These are phyloP conservation scores for Pseudocercospora vitis DNA, from an alignment of 2,329 filamentous ascomycete species.

Conservation along the genomic window DNA sequence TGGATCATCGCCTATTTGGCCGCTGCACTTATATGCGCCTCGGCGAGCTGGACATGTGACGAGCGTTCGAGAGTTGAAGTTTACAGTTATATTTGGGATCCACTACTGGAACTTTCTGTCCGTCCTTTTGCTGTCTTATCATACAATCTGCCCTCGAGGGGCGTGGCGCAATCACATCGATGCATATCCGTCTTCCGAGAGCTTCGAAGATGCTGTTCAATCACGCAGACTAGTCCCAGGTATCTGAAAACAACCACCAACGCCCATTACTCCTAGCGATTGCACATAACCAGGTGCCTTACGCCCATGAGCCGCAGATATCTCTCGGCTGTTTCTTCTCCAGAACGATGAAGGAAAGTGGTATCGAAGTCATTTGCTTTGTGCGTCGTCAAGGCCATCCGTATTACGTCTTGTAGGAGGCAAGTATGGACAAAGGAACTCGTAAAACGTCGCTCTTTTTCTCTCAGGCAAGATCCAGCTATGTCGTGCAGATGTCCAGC, in stretches of 20 bases:
- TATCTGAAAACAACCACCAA: slow-evolving; percentile 2
- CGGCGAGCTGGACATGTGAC: slow-evolving; percentile 1
- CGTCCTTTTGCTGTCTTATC: slow-evolving; percentile 2
- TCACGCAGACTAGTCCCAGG: slow-evolving; percentile 3
- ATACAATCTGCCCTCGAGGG: not conserved
- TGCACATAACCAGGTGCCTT: slow-evolving; percentile 2
- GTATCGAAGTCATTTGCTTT: slow-evolving; percentile 15
- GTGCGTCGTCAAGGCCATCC: slow-evolving; percentile 15
- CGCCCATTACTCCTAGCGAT: not conserved
- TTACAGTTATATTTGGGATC: slow-evolving; percentile 9
- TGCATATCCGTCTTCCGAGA: not conserved
- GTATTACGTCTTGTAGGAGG: slow-evolving; percentile 4
- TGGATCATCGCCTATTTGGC: not conserved
- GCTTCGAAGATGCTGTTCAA: not conserved
- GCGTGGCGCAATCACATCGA: not conserved
- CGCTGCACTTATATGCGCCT: not conserved
- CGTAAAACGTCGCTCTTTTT: not conserved
- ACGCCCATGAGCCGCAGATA: not conserved
- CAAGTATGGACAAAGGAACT: slow-evolving; percentile 15
- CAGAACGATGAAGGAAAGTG: slow-evolving; percentile 10
- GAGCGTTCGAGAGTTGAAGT: slow-evolving; percentile 1
- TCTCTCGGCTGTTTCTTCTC: not conserved
- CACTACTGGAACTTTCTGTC: slow-evolving; percentile 2
- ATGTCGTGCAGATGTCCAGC: not conserved
- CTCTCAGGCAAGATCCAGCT: not conserved